Base-by-base conservation (phyloP, 192 early-diverging fungal genomes). In the Polychytrium aggregatum region DNA sequence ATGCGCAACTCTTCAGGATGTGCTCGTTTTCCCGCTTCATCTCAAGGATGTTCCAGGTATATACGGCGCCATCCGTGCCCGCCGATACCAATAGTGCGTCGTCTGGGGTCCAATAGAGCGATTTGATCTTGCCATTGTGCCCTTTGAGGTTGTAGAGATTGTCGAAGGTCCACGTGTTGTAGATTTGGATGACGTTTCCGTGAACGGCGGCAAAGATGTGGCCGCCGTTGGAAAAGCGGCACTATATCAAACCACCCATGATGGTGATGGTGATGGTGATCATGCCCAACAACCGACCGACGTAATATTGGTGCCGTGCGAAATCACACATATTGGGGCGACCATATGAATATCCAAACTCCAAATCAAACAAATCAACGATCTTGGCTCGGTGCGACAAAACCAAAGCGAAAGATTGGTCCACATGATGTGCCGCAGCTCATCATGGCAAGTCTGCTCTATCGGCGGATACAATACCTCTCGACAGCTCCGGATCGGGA, bases 161-260 rank as follows among this genome's bases (percentile, higher is more conserved):
- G 41, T 81, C 76, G 51, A 71, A 79, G 40, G 56, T 71, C 76
- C 76, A 81, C 1, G 78, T 81, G 3, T 61, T 63, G 56, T 75
- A 81, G 18, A 81, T 69, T 48, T 79, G 75, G 45, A 81, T 72
- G 17, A 65, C 61, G 48, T 72, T 81, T 11, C 71, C 76, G 50
- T 70, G 68, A 1, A 76, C 72, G 5, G 70, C 71, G 0, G 78
- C 78, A 56, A 81, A 79, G 41, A 70, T 71, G 45, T 81, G 78
- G 0, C 78, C 78, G 8, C 78, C 78, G 41, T 71, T 70, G 35
- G 63, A 67, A 55, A 81, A 81, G 27, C 70, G 67, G 49, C 72
- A 76, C 70, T 67, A 27, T 28, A 35, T 3, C 35, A 2, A 18
- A 14, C 20, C 21, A 29, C 28, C 41, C 41, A 9, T 10, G 20